A percentile compares a stretch with the other conserved stretches of the same genome.
Evolutionary conservation across 306 rosid genomes (phyloP).

Genomic region (Vigna trinervia): DNA sequence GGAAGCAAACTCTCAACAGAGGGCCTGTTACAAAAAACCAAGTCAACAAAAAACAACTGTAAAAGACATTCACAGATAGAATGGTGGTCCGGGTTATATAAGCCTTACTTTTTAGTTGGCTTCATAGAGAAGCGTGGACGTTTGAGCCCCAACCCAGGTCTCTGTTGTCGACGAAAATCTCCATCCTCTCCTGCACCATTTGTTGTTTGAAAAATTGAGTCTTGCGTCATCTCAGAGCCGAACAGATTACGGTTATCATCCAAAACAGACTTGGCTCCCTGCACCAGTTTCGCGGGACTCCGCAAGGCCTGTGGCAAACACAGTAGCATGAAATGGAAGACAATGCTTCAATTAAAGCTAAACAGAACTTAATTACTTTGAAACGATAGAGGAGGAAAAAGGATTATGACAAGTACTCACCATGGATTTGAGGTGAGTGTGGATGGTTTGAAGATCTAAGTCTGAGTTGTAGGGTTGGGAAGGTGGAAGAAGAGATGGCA

Average conservation of each 20-base stretch:
- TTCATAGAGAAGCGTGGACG: slow-evolving; percentile 69
- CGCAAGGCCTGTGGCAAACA: slow-evolving; percentile 55
- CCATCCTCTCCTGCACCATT: slow-evolving; percentile 43
- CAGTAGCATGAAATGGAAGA: not conserved
- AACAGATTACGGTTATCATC: slow-evolving; percentile 39
- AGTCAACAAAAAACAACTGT: not conserved
- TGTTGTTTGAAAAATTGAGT: slow-evolving; percentile 30
- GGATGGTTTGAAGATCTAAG: slow-evolving; percentile 56
- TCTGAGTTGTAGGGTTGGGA: slow-evolving; percentile 50
- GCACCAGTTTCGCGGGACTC: slow-evolving; percentile 57
- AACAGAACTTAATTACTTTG: not conserved
- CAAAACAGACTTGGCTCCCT: slow-evolving; percentile 55
- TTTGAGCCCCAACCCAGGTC: slow-evolving; percentile 79
- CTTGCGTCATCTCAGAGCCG: slow-evolving; percentile 36
- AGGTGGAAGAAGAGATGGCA: slow-evolving; percentile 9
- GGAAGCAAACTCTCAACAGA: slow-evolving; percentile 60
- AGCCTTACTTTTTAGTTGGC: slow-evolving; percentile 60
- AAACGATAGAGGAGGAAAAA: not conserved
- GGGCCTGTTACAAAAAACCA: slow-evolving; percentile 49
- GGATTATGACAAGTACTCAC: slow-evolving; percentile 34
- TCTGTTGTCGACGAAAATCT: slow-evolving; percentile 63
- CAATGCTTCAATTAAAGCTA: slow-evolving; percentile 2
- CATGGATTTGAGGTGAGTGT: slow-evolving; percentile 67
- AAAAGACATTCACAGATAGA: not conserved
- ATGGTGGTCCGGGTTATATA: not conserved